Evolutionary conservation across 2,329 filamentous ascomycete genomes (phyloP), one percentile per base, ranked within the genome.

Genomic region (Xylaria polymorpha): DNA sequence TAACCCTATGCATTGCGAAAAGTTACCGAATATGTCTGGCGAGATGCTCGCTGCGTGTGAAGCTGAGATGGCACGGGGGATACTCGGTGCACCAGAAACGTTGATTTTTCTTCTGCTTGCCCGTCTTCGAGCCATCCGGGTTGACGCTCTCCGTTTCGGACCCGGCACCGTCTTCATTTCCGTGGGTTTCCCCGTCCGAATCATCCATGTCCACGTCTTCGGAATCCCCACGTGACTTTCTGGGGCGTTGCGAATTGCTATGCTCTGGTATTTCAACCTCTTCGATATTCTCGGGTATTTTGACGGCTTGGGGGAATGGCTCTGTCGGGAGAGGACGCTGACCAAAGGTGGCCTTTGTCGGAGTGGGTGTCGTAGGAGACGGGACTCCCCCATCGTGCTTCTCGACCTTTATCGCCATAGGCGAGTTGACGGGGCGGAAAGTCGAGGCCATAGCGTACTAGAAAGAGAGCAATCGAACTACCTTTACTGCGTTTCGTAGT

Each of bases 81-180:
- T 94, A 98, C 39, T 97, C 94, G 4, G 92, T 97, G 82, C 96
- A 99, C 81, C 95, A 98, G 81, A 99, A 99, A 55, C 94, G 90
- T 80, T 98, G 94, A 0, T 94, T 94, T 81, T 97, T 97, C 83
- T 97, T 98, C 87, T 98, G 98, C 83, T 97, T 97, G 61, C 87
- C 90, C 9, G 92, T 91, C 71, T 91, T 88, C n/a, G 85, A 84
- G 50, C 89, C 84, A 77, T 91, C 90, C 12, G 86, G 88, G 66
- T 87, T 86, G 25, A 90, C 85, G 73, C 86, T 90, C 44, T 88
- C 91, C 58, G 87, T 87, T 69, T 93, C 92, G 14, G 92, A 92
- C 39, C 80, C 85, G 29, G 79, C 85, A 20, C 80, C 84, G 46
- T 87, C 86, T 14, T 87, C 86, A 61, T 78, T 81, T 56, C 79